phyloP scores from a whole-genome alignment of 148 eudicot species.

The Camellia granthamiana region DNA sequence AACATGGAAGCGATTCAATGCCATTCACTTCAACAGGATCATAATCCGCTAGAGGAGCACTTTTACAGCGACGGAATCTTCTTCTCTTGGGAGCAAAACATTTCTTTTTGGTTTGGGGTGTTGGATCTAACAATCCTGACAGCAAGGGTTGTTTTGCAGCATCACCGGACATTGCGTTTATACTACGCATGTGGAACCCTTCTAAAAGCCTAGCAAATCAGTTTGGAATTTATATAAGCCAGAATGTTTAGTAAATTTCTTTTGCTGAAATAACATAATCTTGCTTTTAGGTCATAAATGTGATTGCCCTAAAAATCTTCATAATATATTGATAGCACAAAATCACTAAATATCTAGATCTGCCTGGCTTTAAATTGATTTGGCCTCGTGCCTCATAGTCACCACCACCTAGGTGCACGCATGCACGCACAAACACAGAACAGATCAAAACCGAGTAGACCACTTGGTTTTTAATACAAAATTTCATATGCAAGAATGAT shows the following conservation, averaged over 20 bases:
- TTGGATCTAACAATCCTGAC: slow-evolving; percentile 22
- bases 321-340: too few species aligned
- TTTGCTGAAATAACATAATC: background rate
- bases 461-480: background rate
- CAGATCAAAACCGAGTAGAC: background rate
- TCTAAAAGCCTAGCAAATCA: slow-evolving; percentile 15
- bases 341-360: too few species aligned
- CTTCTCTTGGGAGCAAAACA: slow-evolving; percentile 29
- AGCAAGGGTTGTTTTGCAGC: slow-evolving; percentile 27
- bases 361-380: background rate
- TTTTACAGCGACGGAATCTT: slow-evolving; percentile 53
- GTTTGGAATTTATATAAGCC: slow-evolving; percentile 17
- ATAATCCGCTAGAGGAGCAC: slow-evolving; percentile 52
- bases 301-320: too few species aligned
- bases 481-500: background rate
- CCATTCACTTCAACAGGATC: slow-evolving; percentile 32
- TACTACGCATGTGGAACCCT: background rate
- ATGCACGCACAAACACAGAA: background rate
- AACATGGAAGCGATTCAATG: slow-evolving; percentile 15
- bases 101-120: slow-evolving; percentile 12
- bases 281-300: background rate
- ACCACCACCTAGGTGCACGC: background rate
- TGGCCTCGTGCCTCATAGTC: background rate
- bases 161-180: slow-evolving; percentile 14
- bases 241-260: background rate